phyloP scores from a whole-genome alignment of 768 basidiomycete genomes.

The Russula ochroleuca region DNA sequence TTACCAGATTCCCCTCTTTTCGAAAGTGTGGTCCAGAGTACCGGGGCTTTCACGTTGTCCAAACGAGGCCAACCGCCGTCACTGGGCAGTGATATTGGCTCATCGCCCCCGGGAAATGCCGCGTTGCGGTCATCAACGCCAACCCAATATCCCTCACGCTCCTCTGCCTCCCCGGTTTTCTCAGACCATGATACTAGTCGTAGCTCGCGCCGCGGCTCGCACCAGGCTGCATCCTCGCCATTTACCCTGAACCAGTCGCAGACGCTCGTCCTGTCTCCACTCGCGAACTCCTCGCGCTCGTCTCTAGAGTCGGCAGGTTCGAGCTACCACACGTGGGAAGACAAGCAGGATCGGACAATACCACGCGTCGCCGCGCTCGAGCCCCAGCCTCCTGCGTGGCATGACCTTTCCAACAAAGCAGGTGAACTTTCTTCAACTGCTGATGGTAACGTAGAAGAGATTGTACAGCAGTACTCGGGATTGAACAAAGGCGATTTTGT shows the following conservation, averaged over 20 bases:
- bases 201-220: constrained; percentile 17
- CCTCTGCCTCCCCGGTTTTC: constrained; percentile 51
- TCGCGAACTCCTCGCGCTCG: constrained; percentile 71
- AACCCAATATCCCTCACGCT: constrained; percentile 52
- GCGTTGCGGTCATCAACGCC: constrained; percentile 61
- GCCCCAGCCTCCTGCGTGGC: constrained; percentile 54
- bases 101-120: constrained; percentile 42
- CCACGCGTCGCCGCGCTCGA: constrained; percentile 53
- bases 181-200: constrained; percentile 36
- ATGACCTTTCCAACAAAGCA: constrained; percentile 46
- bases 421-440: constrained; percentile 48
- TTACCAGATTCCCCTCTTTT: constrained; percentile 57
- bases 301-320: constrained; percentile 79
- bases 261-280: constrained; percentile 57
- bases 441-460: constrained; percentile 58
- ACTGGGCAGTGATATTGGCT: constrained; percentile 48
- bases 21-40: constrained; percentile 33
- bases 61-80: constrained; percentile 33
- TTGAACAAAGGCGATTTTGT: constrained; percentile 66
- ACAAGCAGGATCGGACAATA: constrained; percentile 48
- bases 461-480: constrained; percentile 61
- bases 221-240: constrained; percentile 41
- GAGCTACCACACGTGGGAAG: constrained; percentile 81
- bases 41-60: neutral
- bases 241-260: constrained; percentile 50